phyloP scores from a whole-genome alignment of 805 yeast species.

The Barnettozyma pratensis region DNA sequence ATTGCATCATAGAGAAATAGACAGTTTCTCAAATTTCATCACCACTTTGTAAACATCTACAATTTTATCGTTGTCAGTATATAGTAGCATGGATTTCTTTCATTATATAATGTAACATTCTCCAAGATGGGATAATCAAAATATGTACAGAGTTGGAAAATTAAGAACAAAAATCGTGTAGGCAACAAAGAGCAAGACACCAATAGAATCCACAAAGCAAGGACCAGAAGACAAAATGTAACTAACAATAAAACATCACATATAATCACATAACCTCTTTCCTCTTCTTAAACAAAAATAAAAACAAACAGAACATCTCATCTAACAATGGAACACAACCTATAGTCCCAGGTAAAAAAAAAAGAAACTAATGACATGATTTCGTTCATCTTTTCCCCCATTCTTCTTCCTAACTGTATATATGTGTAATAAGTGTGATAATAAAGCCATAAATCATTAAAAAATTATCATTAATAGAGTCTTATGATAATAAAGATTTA shows the following conservation, averaged over 20 bases:
- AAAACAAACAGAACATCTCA: not conserved
- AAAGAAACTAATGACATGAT: no score
- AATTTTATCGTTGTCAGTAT: not conserved
- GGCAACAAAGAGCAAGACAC: not conserved
- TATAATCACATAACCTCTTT: no score
- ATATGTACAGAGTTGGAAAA: slow-evolving; percentile 4
- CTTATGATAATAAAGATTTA: slow-evolving; percentile 36
- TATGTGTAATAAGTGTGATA: not conserved
- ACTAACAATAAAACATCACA: not conserved
- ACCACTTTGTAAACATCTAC: not conserved
- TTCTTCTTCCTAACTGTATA: no score
- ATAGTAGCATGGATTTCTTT: not conserved
- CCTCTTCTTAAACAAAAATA: not conserved
- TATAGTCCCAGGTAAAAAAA: no score
- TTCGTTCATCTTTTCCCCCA: no score
- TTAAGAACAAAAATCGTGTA: not conserved
- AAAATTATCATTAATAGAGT: not conserved
- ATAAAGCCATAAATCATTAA: slow-evolving; percentile 1
- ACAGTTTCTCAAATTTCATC: no score
- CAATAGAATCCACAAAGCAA: not conserved
- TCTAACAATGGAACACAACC: not conserved
- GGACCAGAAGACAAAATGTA: not conserved
- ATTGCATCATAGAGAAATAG: slow-evolving; percentile 5
- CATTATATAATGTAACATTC: slow-evolving; percentile 5
- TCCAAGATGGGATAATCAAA: slow-evolving; percentile 2